Conservation (phyloP, 1,284 basidiomycete genomes). For the Blastosporella zonata region DNA sequence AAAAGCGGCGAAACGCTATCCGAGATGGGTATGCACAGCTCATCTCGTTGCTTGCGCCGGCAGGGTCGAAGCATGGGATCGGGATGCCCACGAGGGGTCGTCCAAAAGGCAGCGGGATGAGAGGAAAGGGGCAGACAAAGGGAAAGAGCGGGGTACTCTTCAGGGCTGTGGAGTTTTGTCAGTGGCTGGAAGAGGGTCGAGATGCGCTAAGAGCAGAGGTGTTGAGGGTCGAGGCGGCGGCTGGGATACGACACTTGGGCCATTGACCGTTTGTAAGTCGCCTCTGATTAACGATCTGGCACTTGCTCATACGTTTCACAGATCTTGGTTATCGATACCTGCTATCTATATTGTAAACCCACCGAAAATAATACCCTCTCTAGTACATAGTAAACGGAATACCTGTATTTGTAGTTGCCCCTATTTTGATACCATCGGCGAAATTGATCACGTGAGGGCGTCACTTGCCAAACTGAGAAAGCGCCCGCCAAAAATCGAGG, state of each 20-base stretch:
- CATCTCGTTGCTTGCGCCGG: conserved; percentile 72
- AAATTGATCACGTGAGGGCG: no score
- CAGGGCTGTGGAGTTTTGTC: conserved; percentile 74
- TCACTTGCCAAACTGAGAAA: no score
- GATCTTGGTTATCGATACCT: no score
- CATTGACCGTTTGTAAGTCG: conserved; percentile 3
- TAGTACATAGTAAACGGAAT: no score
- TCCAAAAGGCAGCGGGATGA: conserved; percentile 73
- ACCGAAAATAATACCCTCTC: no score
- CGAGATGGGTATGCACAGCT: conserved; percentile 85
- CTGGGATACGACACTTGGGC: conserved; percentile 37
- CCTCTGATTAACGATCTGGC: background rate
- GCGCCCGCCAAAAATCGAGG: no score
- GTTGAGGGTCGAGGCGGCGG: conserved; percentile 55
- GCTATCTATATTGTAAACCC: no score
- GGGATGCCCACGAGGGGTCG: conserved; percentile 75
- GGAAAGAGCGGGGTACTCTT: conserved; percentile 82
- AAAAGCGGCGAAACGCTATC: conserved; percentile 87
- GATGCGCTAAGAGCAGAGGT: conserved; percentile 66
- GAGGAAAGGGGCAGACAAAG: conserved; percentile 64
- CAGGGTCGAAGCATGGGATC: conserved; percentile 56
- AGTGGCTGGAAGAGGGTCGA: conserved; percentile 71
- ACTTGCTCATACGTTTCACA: no score
- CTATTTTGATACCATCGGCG: no score
- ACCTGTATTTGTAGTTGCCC: no score